Conservation (phyloP, 2,329 filamentous ascomycete genomes). For the Aspergillus piperis region DNA sequence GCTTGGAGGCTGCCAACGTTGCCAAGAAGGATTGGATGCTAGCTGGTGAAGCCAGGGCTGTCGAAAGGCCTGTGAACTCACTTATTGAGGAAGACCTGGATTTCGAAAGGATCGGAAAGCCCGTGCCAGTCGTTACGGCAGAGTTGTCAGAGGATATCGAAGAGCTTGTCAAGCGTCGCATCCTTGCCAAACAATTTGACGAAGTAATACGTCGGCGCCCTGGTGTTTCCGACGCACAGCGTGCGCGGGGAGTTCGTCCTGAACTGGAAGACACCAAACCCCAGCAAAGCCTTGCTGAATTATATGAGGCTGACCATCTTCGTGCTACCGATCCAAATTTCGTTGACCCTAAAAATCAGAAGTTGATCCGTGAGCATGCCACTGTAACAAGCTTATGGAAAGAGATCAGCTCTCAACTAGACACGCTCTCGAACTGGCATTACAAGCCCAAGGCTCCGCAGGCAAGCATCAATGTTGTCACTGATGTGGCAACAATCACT, state of each 20-base stretch:
- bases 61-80: slow-evolving; percentile 83
- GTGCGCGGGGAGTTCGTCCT: slow-evolving; percentile 69
- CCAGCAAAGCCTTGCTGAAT: slow-evolving; percentile 82
- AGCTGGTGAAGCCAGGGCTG: slow-evolving; percentile 80
- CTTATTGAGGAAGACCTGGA: slow-evolving; percentile 92
- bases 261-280: slow-evolving; percentile 85
- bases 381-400: slow-evolving; percentile 84
- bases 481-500: slow-evolving; percentile 84
- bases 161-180: slow-evolving; percentile 88
- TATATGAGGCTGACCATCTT: slow-evolving; percentile 92
- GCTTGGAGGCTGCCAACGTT: slow-evolving; percentile 84
- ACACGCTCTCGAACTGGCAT: slow-evolving; percentile 89
- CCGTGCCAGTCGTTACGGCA: slow-evolving; percentile 88
- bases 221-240: slow-evolving; percentile 66
- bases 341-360: slow-evolving; percentile 79
- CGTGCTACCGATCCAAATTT: slow-evolving; percentile 76
- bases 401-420: slow-evolving; percentile 75
- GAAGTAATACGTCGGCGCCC: slow-evolving; percentile 82
- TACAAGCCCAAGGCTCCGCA: slow-evolving; percentile 87
- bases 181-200: slow-evolving; percentile 87
- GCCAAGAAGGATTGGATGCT: slow-evolving; percentile 90
- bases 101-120: slow-evolving; percentile 93
- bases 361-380: slow-evolving; percentile 75
- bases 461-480: slow-evolving; percentile 79
- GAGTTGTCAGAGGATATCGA: slow-evolving; percentile 91